Base-by-base conservation (phyloP, 2,329 filamentous ascomycete species). In the Ophidiomyces ophidiicola region DNA sequence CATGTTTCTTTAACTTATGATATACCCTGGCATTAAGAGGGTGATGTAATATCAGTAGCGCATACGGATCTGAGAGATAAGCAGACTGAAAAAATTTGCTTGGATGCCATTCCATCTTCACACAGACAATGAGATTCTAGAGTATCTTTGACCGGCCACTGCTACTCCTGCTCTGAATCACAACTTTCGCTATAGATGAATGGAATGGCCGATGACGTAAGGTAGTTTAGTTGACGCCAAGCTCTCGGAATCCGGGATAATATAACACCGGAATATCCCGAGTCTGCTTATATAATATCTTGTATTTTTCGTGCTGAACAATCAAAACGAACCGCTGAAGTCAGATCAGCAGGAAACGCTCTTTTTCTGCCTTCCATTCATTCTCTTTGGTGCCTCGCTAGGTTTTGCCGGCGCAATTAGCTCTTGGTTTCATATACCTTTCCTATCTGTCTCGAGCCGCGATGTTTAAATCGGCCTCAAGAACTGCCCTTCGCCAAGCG, bases 1-100 rank as follows among this genome's bases (percentile, higher is more conserved):
- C 59, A 49, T 59, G 51, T 42, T 55, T 51, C 42, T 54, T 55
- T 12, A 66, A 46, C 15, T 59, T 54, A 6, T 46, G 46, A 46
- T 62, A 58, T 2, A 62, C 62, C 36, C 51, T 58, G 39, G 59
- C 56, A 34, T 67, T 62, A 42, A 80, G 69, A 19, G 74, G 73
- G 46, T 78, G 74, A 49, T 80, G 78, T 12, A 80, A 61, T 30
- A 79, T 61, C 31, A 80, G 52, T 29, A 81, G 58, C 4, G 68
- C 69, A 43, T 66, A 68, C 46, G 53, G 51, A 28, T 49, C 44
- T 28, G 48, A 47, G 26, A 51, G 35, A 33, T 48, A 46, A 21
- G 47, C 40, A n/a, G 51, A 47, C 34, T 53, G 50, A 44, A 64
- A 62, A 49, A 62, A 63, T 29, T 54, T 55, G 20, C 59, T 59